phyloP scores from a whole-genome alignment of 2,329 filamentous ascomycete species.

The Paracamarosporium sp. region DNA sequence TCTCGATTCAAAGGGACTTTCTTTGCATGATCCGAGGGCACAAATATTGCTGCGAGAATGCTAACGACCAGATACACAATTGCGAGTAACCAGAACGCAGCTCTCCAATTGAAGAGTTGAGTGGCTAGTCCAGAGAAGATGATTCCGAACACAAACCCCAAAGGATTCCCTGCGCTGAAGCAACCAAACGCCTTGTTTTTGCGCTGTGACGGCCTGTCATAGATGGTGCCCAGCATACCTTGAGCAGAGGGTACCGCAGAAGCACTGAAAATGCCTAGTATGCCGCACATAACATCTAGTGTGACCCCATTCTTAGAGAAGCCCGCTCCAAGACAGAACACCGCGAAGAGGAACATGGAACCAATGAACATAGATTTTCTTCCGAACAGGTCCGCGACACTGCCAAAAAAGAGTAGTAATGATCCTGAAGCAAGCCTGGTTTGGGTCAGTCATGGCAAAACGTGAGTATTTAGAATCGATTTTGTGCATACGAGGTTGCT shows the following conservation, averaged over 20 bases:
- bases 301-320: constrained; percentile 66
- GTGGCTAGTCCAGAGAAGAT: constrained; percentile 69
- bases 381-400: constrained; percentile 71
- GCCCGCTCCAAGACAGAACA: constrained; percentile 64
- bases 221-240: constrained; percentile 68
- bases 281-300: constrained; percentile 68
- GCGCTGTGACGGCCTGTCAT: constrained; percentile 65
- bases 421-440: constrained; percentile 66
- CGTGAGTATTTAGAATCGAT: not conserved
- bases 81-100: constrained; percentile 66
- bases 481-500: constrained; percentile 58
- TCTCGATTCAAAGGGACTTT: constrained; percentile 54
- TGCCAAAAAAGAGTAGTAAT: constrained; percentile 71
- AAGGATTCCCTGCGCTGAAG: constrained; percentile 64
- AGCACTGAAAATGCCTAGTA: constrained; percentile 70
- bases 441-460: not conserved
- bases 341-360: constrained; percentile 65
- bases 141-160: constrained; percentile 64
- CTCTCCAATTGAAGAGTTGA: constrained; percentile 68
- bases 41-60: constrained; percentile 64
- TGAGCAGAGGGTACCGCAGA: constrained; percentile 70
- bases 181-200: constrained; percentile 72
- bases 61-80: constrained; percentile 70
- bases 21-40: constrained; percentile 61
- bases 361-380: constrained; percentile 66